A percentile compares a stretch with the other conserved stretches of the same genome.
Evolutionary conservation across 2,329 filamentous ascomycete species (phyloP).

Genomic region (Fusarium subtropicale): DNA sequence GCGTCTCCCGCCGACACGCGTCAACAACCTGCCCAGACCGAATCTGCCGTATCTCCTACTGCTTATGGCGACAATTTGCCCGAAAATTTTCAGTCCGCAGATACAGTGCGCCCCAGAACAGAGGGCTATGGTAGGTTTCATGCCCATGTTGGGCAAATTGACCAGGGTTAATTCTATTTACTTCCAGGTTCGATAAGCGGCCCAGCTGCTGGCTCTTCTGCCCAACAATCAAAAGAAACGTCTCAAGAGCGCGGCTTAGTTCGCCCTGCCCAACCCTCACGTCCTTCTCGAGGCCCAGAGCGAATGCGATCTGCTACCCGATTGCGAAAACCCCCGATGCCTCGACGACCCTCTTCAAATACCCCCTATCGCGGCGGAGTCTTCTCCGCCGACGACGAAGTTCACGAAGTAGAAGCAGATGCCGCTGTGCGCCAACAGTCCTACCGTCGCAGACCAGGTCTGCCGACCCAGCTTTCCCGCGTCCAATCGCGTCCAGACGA

Average conservation of each 20-base stretch:
- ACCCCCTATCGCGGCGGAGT: constrained; percentile 84
- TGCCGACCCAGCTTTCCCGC: constrained; percentile 53
- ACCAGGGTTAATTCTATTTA: constrained; percentile 30
- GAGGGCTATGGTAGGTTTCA: constrained; percentile 67
- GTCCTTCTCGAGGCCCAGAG: constrained; percentile 59
- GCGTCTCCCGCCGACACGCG: constrained; percentile 65
- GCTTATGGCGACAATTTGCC: constrained; percentile 57
- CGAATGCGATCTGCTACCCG: constrained; percentile 61
- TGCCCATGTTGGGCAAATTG: constrained; percentile 17
- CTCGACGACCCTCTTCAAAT: constrained; percentile 76
- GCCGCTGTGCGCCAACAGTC: constrained; percentile 60
- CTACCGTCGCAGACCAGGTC: constrained; percentile 52
- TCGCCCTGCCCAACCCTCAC: constrained; percentile 51
- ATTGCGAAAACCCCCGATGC: constrained; percentile 77
- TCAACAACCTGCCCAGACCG: constrained; percentile 53
- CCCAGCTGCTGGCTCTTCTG: constrained; percentile 46
- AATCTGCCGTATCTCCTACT: constrained; percentile 50
- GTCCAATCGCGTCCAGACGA: constrained; percentile 55
- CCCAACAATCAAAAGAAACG: constrained; percentile 52
- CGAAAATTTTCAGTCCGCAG: constrained; percentile 69
- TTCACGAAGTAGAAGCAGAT: constrained; percentile 81
- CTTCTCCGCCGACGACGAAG: constrained; percentile 92
- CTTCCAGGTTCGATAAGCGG: constrained; percentile 45
- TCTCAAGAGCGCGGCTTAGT: constrained; percentile 54
- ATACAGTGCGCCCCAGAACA: constrained; percentile 68